These are phyloP conservation scores for Dactylellina drechsleri DNA, from an alignment of 2,329 filamentous ascomycete genomes.

Conservation along the genomic window DNA sequence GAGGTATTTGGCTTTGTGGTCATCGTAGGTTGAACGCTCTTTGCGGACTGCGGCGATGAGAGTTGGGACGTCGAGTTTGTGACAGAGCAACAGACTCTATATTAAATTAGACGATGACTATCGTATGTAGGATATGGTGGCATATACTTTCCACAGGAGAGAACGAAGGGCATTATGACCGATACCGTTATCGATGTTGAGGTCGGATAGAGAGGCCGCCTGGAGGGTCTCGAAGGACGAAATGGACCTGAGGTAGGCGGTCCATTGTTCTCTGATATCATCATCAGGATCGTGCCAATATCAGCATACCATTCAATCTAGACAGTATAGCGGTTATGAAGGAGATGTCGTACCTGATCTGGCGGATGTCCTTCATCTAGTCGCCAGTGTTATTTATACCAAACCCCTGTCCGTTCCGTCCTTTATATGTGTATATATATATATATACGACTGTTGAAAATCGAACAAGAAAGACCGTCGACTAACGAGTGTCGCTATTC, in stretches of 20 bases:
- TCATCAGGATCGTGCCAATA: neutral
- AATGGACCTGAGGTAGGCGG: slow-evolving; percentile 42
- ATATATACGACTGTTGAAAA: no score
- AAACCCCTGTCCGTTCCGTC: no score
- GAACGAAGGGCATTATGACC: slow-evolving; percentile 47
- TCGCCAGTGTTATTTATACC: neutral
- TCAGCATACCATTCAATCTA: neutral
- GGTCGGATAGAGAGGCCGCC: slow-evolving; percentile 48
- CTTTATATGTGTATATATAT: no score
- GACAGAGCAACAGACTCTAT: slow-evolving; percentile 44
- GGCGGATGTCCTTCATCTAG: slow-evolving; percentile 53
- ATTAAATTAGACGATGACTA: neutral
- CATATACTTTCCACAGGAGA: slow-evolving; percentile 45
- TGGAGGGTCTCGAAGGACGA: slow-evolving; percentile 53
- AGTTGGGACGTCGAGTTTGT: slow-evolving; percentile 52
- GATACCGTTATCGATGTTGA: slow-evolving; percentile 45
- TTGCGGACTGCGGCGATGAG: slow-evolving; percentile 48
- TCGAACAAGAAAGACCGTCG: no score
- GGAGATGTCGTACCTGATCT: slow-evolving; percentile 34
- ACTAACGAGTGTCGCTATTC: no score
- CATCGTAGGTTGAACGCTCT: slow-evolving; percentile 56
- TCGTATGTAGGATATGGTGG: neutral
- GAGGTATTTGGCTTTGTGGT: slow-evolving; percentile 50
- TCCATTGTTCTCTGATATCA: slow-evolving; percentile 41
- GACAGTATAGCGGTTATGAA: no score